Evolutionary conservation across 345 rosid genomes (phyloP).

Genomic region (Gossypium raimondii): DNA sequence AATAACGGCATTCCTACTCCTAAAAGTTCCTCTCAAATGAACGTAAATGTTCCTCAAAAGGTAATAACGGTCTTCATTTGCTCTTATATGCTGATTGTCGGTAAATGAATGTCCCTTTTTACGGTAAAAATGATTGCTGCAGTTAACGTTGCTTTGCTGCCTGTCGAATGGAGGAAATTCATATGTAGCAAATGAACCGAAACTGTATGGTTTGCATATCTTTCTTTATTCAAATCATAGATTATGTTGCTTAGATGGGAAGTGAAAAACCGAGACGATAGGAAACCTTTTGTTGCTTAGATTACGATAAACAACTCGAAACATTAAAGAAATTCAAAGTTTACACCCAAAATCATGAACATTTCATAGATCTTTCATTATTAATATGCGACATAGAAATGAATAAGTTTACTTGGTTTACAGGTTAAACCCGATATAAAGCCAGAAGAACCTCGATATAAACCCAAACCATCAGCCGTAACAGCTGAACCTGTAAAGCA

Average conservation of each 20-base stretch:
- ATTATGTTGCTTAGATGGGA: not conserved
- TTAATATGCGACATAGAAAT: not conserved
- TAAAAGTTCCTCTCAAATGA: slow-evolving; percentile 21
- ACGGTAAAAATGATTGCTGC: not conserved
- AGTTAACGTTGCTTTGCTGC: not conserved
- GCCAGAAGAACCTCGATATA: slow-evolving; percentile 26
- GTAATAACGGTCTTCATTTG: slow-evolving; percentile 17
- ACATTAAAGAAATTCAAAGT: not conserved
- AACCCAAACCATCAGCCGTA: slow-evolving; percentile 26
- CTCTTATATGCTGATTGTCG: not conserved
- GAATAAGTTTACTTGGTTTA: not conserved
- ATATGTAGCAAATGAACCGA: not conserved
- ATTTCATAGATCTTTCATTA: not conserved
- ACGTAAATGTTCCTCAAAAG: slow-evolving; percentile 28
- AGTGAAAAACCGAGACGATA: not conserved
- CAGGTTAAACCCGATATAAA: slow-evolving; percentile 34
- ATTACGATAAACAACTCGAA: not conserved
- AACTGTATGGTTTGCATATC: not conserved
- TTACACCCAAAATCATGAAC: not conserved
- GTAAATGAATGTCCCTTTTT: not conserved
- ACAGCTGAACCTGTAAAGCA: slow-evolving; percentile 25
- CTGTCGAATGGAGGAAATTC: not conserved
- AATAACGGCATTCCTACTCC: slow-evolving; percentile 17
- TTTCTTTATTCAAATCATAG: not conserved
- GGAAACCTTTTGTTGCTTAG: not conserved